Base-by-base conservation (phyloP, 140 eudicot genomes). In the Flaveria floridana region DNA sequence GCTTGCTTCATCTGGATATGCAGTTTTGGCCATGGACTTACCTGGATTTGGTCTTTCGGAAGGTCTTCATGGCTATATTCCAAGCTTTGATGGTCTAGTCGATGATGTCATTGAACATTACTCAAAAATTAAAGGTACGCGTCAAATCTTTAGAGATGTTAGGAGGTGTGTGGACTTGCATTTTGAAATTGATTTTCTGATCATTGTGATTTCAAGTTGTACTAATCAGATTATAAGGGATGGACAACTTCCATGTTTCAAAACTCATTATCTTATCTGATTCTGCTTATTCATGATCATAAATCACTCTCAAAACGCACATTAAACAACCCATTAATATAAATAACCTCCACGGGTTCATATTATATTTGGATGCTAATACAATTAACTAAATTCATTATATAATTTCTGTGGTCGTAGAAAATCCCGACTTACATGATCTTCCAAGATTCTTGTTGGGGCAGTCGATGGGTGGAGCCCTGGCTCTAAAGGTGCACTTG, bases 391-490 rank as follows among this genome's bases (percentile, higher is more conserved):
- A 26, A 56, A 58, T 57, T 68, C 34, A 10, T 41, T 8, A 1
- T 56, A 68, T 55, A 11, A 68, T 11, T 56, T 68, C 6, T 2
- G 23, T 26, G 67, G 37, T 53, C 53, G 82, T 83, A 91, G 97
- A 91, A 71, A 88, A 85, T 51, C 84, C 95, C 18, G 89, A 91
- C 44, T 77, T 91, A 47, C 34, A 76, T 5, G 74, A 19, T 71
- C 84, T 87, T 72, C 97, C 97, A 58, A 78, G 90, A 64, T 91
- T 95, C 80, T 79, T 95, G 80, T 57, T 91, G 41, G 97, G 97
- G 59, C 74, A 88, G 80, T 90, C 97, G 2, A 95, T 95, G 99
- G 97, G 99, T 41, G 99, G 99, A 76, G 99, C 99, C 41, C 88
- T 91, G 77, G 96, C 94, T 55, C 82, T 95, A 75, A 88, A 88